Base-by-base conservation (phyloP, 495 filamentous ascomycete species). In the Penicillium maclennaniae region DNA sequence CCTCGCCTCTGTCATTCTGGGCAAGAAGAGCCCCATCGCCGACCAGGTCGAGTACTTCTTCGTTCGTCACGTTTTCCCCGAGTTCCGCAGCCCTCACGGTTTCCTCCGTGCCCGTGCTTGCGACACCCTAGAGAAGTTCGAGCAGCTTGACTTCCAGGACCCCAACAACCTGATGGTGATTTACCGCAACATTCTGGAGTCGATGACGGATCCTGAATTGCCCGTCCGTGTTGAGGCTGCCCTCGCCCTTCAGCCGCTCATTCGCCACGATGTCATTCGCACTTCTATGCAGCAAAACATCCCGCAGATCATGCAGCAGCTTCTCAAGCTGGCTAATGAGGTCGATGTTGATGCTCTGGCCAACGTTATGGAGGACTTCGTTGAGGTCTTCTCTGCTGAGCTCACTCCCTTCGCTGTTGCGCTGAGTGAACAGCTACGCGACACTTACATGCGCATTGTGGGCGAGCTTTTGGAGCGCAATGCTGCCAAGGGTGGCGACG, bases 301-400 rank as follows among this genome's bases (percentile, higher is more conserved):
- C 49, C 91, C 95, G n/a, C 92, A 95, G 63, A 97, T 98, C 66
- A 98, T 98, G 93, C 93, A 98, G 71, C 91, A 97, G 70, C 76
- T 98, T 15, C 80, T 98, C 27, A 97, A 97, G 72, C 74, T 98
- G 53, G 92, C 93, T 23, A 96, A 96, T 64, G 91, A 96, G 71
- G 91, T 91, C 41, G 91, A 96, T 59, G 92, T 96, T 45, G 91
- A 96, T 69, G 89, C 91, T 16, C 70, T 96, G 17, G 90, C 91
- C n/a, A 96, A 96, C 59, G 91, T 96, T n/a, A 96, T 96, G 93
- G 93, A 98, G 67, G 95, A 98, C 61, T 97, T 97, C 67, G 93
- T 98, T 45, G 93, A 98, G 69, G 93, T 97, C 0, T 98, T 98
- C 69, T 92, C 93, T 16, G 75, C 88, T 3, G 95, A 98, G 65